Percentiles rank a stretch among this genome's conserved stretches.
Evolutionary conservation across 768 basidiomycete genomes (phyloP).

Genomic region (Termitomyces titanicus): DNA sequence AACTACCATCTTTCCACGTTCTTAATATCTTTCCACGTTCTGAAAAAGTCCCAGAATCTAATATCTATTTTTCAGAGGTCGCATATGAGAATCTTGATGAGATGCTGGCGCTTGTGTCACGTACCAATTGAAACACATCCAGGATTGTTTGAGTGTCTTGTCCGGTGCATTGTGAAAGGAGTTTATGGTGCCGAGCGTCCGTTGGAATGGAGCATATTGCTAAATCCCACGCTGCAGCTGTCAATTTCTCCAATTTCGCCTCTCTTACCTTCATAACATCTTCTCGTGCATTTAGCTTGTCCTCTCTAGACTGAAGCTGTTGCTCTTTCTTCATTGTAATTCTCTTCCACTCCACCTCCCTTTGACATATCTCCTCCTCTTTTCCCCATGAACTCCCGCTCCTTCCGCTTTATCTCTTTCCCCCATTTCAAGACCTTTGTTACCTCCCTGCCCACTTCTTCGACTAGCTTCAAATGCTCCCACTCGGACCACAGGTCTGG

Average conservation of each 20-base stretch:
- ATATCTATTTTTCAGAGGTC: constrained; percentile 1
- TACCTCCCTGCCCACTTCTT: no score
- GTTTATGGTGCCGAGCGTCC: background rate
- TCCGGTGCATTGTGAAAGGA: background rate
- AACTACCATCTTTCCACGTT: constrained; percentile 1
- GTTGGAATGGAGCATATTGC: background rate
- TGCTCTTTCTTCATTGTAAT: no score
- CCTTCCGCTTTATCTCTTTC: no score
- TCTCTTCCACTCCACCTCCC: no score
- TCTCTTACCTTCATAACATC: constrained; percentile 8
- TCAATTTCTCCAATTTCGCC: background rate
- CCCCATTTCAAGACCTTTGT: no score
- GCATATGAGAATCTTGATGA: background rate
- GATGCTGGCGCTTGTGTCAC: background rate
- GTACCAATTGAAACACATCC: constrained; percentile 5
- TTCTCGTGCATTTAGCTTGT: no score
- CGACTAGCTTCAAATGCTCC: no score
- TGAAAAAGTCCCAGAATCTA: background rate
- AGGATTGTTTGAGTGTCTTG: constrained; percentile 1
- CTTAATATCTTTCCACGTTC: background rate
- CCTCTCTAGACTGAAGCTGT: no score
- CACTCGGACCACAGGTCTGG: no score
- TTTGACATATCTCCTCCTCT: no score
- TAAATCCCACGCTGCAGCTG: background rate
- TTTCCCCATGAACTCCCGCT: no score